phyloP scores from a whole-genome alignment of 1,139 yeast genomes.

The Kodamaea ohmeri region DNA sequence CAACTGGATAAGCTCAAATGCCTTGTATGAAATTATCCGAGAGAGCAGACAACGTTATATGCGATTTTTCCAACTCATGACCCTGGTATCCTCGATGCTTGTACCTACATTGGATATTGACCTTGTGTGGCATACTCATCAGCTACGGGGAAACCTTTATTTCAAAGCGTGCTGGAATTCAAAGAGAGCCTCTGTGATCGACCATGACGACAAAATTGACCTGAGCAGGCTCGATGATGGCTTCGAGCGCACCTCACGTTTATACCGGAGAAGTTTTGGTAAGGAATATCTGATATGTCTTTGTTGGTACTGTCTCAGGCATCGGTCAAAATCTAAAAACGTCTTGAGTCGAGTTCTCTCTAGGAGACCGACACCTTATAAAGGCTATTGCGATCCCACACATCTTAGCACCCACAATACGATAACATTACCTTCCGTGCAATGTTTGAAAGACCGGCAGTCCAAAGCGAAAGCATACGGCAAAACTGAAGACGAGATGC shows the following conservation, averaged over 20 bases:
- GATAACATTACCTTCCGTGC: slow-evolving; percentile 13
- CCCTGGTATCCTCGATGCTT: slow-evolving; percentile 13
- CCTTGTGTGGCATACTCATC: slow-evolving; percentile 42
- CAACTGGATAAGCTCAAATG: slow-evolving; percentile 30
- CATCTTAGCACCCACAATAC: slow-evolving; percentile 22
- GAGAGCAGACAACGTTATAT: slow-evolving; percentile 25
- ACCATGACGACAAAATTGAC: slow-evolving; percentile 31
- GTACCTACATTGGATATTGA: slow-evolving; percentile 43
- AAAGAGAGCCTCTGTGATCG: slow-evolving; percentile 10
- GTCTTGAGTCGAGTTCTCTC: no score
- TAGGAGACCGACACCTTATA: no score
- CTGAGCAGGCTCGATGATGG: slow-evolving; percentile 20
- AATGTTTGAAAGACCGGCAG: slow-evolving; percentile 7
- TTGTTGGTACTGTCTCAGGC: slow-evolving; percentile 25
- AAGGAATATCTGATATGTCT: slow-evolving; percentile 28
- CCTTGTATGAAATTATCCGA: slow-evolving; percentile 19
- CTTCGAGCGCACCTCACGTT: slow-evolving; percentile 21
- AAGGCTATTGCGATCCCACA: no score
- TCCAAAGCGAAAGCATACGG: not conserved
- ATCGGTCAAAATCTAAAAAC: no score
- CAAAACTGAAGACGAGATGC: slow-evolving; percentile 6
- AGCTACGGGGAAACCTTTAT: slow-evolving; percentile 26
- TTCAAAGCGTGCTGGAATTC: slow-evolving; percentile 18
- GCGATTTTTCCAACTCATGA: slow-evolving; percentile 25
- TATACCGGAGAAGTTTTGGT: slow-evolving; percentile 21